Evolutionary conservation across 192 early-diverging fungal genomes (phyloP).

Genomic region (Linnemannia hyalina): DNA sequence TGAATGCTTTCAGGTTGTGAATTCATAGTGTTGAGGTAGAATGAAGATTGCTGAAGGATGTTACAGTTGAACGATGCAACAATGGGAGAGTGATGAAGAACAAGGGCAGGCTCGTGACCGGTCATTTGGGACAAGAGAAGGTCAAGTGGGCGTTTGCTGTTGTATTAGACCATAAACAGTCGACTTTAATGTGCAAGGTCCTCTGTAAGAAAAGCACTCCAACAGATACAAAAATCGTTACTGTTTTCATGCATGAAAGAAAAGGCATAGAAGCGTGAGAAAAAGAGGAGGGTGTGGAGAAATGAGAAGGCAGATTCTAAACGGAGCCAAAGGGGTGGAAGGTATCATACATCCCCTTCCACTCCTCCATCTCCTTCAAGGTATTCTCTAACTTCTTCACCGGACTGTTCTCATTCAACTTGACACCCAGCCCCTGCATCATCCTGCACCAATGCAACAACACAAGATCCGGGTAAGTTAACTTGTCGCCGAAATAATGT

Average conservation of each 20-base stretch:
- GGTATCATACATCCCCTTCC: constrained; percentile 31
- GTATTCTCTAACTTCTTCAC: constrained; percentile 18
- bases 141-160: no score
- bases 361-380: neutral
- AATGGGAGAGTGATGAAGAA: no score
- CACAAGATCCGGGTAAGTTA: constrained; percentile 22
- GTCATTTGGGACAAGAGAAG: no score
- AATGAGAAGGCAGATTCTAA: no score
- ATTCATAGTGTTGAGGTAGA: no score
- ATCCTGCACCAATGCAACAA: constrained; percentile 18
- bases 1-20: no score
- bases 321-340: constrained; percentile 22
- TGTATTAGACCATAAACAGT: no score
- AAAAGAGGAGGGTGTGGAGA: no score
- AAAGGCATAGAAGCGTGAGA: neutral
- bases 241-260: neutral
- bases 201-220: neutral
- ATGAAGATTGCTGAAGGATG: no score
- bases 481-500: constrained; percentile 27
- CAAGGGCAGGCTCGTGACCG: no score
- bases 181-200: neutral
- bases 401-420: constrained; percentile 10
- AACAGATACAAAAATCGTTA: neutral
- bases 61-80: no score
- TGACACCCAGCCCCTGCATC: constrained; percentile 4